These are phyloP conservation scores for Adenanthera pavonina DNA, from an alignment of 306 rosid species.

Conservation along the genomic window DNA sequence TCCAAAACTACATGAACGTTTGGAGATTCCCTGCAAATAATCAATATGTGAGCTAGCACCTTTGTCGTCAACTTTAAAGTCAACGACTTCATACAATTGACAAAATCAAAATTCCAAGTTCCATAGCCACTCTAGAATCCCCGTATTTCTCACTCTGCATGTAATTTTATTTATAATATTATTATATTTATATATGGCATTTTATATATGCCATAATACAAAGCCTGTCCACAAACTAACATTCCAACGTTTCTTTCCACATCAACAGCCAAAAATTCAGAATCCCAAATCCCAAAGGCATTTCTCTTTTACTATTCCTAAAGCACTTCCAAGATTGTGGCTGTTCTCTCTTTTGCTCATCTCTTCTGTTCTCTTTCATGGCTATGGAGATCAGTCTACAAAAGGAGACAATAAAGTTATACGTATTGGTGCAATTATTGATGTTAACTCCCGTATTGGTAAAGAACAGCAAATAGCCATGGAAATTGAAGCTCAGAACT, in stretches of 20 bases:
- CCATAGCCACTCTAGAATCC: conserved; percentile 20
- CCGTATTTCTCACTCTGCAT: not conserved
- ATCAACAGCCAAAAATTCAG: conserved; percentile 23
- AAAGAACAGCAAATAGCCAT: conserved; percentile 59
- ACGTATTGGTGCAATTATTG: conserved; percentile 49
- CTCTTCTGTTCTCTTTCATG: conserved; percentile 28
- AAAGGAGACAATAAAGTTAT: conserved; percentile 33
- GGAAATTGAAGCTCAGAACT: conserved; percentile 52
- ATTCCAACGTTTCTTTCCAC: not conserved
- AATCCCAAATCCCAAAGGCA: conserved; percentile 44
- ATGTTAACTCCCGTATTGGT: conserved; percentile 47
- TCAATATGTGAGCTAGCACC: not conserved
- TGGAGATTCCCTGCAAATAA: not conserved
- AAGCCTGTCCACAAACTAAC: not conserved
- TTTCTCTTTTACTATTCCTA: conserved; percentile 6
- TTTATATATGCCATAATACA: too few species aligned
- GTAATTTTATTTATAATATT: conserved; percentile 1
- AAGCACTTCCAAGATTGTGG: conserved; percentile 23
- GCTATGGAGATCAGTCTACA: conserved; percentile 28
- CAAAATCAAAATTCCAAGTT: conserved; percentile 28
- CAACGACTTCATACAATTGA: conserved; percentile 28
- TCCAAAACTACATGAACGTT: not conserved
- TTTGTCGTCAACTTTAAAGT: not conserved
- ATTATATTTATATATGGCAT: not conserved
- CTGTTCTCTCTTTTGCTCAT: conserved; percentile 32